Evolutionary conservation across 176 grass and related monocot genomes (phyloP).

Genomic region (Oryza longistaminata): DNA sequence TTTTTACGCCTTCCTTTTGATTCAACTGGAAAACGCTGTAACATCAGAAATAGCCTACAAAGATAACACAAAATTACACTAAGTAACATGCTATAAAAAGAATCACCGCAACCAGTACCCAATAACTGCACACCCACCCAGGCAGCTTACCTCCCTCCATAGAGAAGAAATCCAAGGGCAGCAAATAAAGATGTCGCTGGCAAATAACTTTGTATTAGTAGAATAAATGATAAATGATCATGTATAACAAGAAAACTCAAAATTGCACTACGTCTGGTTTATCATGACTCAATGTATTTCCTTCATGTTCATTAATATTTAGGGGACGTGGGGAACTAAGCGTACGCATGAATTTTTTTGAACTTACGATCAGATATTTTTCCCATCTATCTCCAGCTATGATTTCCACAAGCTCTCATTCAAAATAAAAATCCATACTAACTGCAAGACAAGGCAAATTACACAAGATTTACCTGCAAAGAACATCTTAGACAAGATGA

Average conservation of each 20-base stretch:
- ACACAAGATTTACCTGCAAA: conserved; percentile 54
- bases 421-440: not conserved
- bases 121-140: not conserved
- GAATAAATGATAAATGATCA: conserved; percentile 10
- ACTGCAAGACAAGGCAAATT: not conserved
- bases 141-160: conserved; percentile 60
- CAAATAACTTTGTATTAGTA: conserved; percentile 21
- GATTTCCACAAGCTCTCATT: not conserved
- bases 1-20: conserved; percentile 72
- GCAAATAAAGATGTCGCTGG: conserved; percentile 58
- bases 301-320: not conserved
- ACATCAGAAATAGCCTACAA: conserved; percentile 69
- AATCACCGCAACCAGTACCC: not conserved
- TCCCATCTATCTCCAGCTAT: not conserved
- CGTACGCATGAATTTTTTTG: not conserved
- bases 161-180: conserved; percentile 64
- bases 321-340: not conserved
- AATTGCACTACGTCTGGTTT: not conserved
- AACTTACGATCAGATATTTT: not conserved
- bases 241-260: not conserved
- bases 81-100: not conserved
- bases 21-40: conserved; percentile 66
- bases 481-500: conserved; percentile 72
- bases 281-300: not conserved
- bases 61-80: conserved; percentile 15